These are phyloP conservation scores for Glarea lozoyensis DNA, from an alignment of 495 filamentous ascomycete species.

Conservation along the genomic window DNA sequence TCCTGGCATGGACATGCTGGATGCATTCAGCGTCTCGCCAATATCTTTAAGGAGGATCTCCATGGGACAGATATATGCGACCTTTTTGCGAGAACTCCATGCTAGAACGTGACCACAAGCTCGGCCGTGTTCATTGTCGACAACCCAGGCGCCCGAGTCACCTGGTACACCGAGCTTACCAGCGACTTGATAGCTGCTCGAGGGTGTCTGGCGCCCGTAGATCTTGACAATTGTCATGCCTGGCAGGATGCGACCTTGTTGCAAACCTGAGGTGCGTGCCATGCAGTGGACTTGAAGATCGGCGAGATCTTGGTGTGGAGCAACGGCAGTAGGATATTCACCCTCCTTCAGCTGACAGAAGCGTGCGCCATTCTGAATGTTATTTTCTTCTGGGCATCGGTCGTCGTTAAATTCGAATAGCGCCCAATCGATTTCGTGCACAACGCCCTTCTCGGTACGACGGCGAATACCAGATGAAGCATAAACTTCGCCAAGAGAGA, in stretches of 20 bases:
- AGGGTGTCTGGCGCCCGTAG: conserved; percentile 69
- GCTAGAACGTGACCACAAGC: conserved; percentile 88
- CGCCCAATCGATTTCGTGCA: conserved; percentile 96
- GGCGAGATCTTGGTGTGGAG: conserved; percentile 35
- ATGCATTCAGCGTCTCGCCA: conserved; percentile 56
- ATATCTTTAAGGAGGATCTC: conserved; percentile 83
- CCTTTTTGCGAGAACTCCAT: conserved; percentile 64
- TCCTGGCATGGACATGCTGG: conserved; percentile 12
- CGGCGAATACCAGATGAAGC: conserved; percentile 83
- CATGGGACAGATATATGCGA: conserved; percentile 91
- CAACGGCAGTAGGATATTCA: conserved; percentile 11
- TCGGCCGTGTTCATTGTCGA: conserved; percentile 68
- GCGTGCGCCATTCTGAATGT: conserved; percentile 36
- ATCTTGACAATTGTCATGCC: conserved; percentile 76
- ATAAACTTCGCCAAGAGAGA: conserved; percentile 71
- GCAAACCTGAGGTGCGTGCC: conserved; percentile 81
- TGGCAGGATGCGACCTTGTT: conserved; percentile 63
- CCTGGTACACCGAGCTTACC: conserved; percentile 68
- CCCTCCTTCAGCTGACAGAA: conserved; percentile 16
- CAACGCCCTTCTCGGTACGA: conserved; percentile 48
- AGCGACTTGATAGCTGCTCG: conserved; percentile 70
- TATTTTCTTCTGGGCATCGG: conserved; percentile 61
- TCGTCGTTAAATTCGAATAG: conserved; percentile 71
- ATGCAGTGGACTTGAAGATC: conserved; percentile 77
- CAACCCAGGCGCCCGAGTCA: conserved; percentile 89